Evolutionary conservation across 805 yeast genomes (phyloP).

Genomic region (Komagataella populi): DNA sequence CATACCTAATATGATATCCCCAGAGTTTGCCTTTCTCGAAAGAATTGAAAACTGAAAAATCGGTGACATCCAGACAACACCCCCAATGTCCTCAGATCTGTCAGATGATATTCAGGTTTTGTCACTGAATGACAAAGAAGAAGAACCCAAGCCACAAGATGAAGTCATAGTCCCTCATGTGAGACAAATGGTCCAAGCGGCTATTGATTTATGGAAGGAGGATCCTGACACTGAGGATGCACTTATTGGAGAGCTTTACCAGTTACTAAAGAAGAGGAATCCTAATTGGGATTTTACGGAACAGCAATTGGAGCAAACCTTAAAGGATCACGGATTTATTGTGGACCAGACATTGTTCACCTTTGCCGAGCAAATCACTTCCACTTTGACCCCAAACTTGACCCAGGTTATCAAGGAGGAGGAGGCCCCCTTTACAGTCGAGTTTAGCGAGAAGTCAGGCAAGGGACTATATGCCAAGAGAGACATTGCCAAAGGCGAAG

Average conservation of each 20-base stretch:
- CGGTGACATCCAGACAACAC: not conserved
- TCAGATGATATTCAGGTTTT: slow-evolving; percentile 12
- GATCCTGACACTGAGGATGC: slow-evolving; percentile 50
- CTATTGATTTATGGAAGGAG: slow-evolving; percentile 53
- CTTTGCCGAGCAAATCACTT: slow-evolving; percentile 39
- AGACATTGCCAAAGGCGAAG: slow-evolving; percentile 24
- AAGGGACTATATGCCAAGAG: slow-evolving; percentile 45
- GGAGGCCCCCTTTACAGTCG: not conserved
- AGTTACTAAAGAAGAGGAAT: slow-evolving; percentile 32
- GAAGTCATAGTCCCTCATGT: slow-evolving; percentile 21
- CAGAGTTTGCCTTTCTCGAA: not conserved
- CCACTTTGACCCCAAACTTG: slow-evolving; percentile 32
- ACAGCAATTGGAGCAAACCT: slow-evolving; percentile 35
- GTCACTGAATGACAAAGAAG: slow-evolving; percentile 14
- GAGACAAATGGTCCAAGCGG: slow-evolving; percentile 43
- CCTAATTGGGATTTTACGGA: slow-evolving; percentile 54
- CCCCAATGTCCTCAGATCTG: not conserved
- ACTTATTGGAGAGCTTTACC: slow-evolving; percentile 39
- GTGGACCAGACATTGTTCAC: slow-evolving; percentile 27
- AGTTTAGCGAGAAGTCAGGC: slow-evolving; percentile 25
- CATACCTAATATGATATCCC: not conserved
- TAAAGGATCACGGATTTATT: slow-evolving; percentile 44
- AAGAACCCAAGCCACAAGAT: not conserved
- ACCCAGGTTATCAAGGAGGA: slow-evolving; percentile 25
- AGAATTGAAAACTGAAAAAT: not conserved